Evolutionary conservation across 495 filamentous ascomycete species (phyloP), one percentile per base, ranked within the genome.

Genomic region (Hypoxylon cercidicola): DNA sequence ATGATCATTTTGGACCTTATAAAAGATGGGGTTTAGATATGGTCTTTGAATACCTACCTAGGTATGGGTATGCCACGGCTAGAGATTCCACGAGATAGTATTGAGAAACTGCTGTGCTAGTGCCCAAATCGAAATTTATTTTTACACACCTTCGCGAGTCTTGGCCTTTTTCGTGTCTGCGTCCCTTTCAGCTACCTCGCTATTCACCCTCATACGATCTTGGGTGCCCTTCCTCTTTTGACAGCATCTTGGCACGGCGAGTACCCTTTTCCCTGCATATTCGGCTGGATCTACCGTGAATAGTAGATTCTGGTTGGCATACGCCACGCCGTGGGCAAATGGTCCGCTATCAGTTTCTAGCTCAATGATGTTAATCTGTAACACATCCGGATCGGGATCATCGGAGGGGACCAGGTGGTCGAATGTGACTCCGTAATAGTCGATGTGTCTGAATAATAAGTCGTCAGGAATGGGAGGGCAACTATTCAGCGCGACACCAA

Each of bases 351-450:
- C 74, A 12, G 73, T 61, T 5, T 72, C 69, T 41, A 72, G 34
- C 64, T 68, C 64, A 15, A 68, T 32, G 40, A 68, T 68, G 34
- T 68, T 68, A 34, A 68, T 62, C 30, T 60, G 55, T 18, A 79
- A 57, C 8, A 78, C 73, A 47, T 78, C 73, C 10, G 72, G 75
- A 46, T 73, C 44, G 39, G 21, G 25, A 48, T 78, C 70, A 43
- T 73, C 68, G 18, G 52, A 39, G 18, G 70, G 71, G 18, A 76
- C 69, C 52, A 75, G 71, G 55, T 79, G 71, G 58, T 79, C 75
- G 53, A 79, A 79, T 56, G 72, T 76, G 15, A 78, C 69, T 15
- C 75, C 73, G 64, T 77, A 78, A 49, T 76, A 76, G 59, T 79
- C 74, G 62, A 80, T 77, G 23, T 25, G 23, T 25, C 23, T 25